Percentiles rank a stretch among this genome's conserved stretches.
phyloP scores from a whole-genome alignment of 352 stramenopile genomes.

The Phytophthora tubulina region DNA sequence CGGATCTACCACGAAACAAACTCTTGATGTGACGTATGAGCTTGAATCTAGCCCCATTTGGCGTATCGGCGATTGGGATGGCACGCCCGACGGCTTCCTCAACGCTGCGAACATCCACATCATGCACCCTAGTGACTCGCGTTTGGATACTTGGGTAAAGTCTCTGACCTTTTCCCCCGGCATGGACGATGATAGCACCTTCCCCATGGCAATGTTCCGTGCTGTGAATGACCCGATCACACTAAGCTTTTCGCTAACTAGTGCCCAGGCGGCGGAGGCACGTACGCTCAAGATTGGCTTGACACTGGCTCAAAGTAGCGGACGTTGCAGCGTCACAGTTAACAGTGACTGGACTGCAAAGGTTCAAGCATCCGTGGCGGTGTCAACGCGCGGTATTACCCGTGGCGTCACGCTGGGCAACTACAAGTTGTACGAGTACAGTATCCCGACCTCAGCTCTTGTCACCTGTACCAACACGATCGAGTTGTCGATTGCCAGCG shows the following conservation, averaged over 20 bases:
- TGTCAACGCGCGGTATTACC: conserved; percentile 57
- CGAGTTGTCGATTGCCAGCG: conserved; percentile 48
- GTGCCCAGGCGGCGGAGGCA: conserved; percentile 19
- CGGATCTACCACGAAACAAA: conserved; percentile 25
- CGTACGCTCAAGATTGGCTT: conserved; percentile 54
- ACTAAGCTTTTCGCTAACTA: conserved; percentile 45
- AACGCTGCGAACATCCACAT: conserved; percentile 62
- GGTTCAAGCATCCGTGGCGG: conserved; percentile 35
- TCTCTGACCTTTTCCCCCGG: conserved; percentile 36
- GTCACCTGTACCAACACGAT: conserved; percentile 45
- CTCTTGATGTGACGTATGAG: conserved; percentile 37
- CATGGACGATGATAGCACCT: conserved; percentile 33
- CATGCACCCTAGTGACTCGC: conserved; percentile 62
- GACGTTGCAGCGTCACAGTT: conserved; percentile 41
- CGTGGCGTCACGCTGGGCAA: conserved; percentile 54
- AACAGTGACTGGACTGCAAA: conserved; percentile 51
- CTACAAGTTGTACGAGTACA: conserved; percentile 61
- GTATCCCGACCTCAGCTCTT: conserved; percentile 43
- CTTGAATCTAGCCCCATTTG: conserved; percentile 42
- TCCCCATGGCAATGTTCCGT: conserved; percentile 63
- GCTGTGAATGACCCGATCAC: conserved; percentile 53
- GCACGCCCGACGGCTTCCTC: conserved; percentile 55
- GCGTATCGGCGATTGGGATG: conserved; percentile 61
- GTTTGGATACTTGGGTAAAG: conserved; percentile 39
- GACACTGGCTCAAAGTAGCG: conserved; percentile 51